Evolutionary conservation across 2,329 filamentous ascomycete genomes (phyloP), one percentile per base, ranked within the genome.

Genomic region (Lecanicillium sp.): DNA sequence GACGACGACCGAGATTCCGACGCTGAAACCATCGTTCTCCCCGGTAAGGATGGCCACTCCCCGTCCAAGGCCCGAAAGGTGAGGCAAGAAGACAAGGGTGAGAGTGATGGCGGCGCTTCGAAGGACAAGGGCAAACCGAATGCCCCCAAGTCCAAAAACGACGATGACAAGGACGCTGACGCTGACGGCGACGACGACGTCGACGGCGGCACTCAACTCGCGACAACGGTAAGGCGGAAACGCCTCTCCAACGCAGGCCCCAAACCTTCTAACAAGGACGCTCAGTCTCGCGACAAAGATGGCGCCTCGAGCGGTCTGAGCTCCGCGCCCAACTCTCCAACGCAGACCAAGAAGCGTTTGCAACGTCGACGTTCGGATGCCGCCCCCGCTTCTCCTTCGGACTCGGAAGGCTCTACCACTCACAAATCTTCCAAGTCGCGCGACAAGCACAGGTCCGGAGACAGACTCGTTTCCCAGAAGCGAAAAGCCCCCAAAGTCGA

Each of bases 11-110:
- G 71, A 51, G 78, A 81, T 50, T 85, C 80, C 2, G 80, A 85
- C 52, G 80, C 80, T 35, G 80, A 85, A 60, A 85, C 80, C 12
- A 81, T 84, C 45, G 79, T 85, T 27, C 58, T 83, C 25, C 71
- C 77, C 9, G 76, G 75, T 19, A 82, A 80, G 52, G 73, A 81
- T 53, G 75, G 75, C 29, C 65, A 76, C 50, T 81, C 77, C 17
- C 77, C 76, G 1, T 74, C 75, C 43, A 81, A 81, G 57, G 65
- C 67, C 42, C 71, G 75, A 43, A 81, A 80, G 58, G 65, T 75
- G 33, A 81, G 80, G 54, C 75, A 80, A 47, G 79, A 82, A 53
- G 75, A 80, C 52, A 72, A 67, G 51, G 75, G 70, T 49, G 76
- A 78, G 41, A 67, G 69, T 40, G 75, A 78, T 44, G 65, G 60